phyloP scores from a whole-genome alignment of 2,329 filamentous ascomycete genomes.

The Xylariomycetidae sp. region DNA sequence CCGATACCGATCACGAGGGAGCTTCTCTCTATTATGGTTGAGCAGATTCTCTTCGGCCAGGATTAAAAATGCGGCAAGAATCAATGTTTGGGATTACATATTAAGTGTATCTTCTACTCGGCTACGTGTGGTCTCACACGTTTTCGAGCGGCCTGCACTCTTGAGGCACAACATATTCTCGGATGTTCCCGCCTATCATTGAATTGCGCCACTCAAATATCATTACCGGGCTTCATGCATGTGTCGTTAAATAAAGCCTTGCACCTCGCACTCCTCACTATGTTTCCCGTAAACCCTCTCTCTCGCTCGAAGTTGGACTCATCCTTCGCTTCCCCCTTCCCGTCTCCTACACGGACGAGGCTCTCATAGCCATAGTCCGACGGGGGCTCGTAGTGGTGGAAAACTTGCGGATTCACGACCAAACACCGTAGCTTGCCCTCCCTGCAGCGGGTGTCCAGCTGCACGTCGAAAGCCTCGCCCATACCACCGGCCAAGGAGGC shows the following conservation, averaged over 20 bases:
- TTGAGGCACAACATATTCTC: no score
- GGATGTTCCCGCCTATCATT: no score
- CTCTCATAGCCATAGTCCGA: conserved; percentile 8
- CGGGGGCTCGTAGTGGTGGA: conserved; percentile 30
- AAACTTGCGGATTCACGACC: conserved; percentile 32
- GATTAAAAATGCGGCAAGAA: no score
- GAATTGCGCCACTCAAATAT: no score
- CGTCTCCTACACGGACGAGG: conserved; percentile 6
- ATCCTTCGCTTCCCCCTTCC: not conserved
- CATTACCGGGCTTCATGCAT: not conserved
- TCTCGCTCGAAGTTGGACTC: not conserved
- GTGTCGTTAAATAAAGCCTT: not conserved
- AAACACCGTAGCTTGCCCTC: conserved; percentile 27
- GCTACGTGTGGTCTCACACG: no score
- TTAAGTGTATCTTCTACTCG: no score
- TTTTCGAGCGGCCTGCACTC: no score
- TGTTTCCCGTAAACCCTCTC: not conserved
- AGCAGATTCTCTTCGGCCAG: no score
- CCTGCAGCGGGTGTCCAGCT: conserved; percentile 26
- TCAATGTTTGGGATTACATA: no score
- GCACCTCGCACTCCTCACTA: not conserved
- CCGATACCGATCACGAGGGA: no score
- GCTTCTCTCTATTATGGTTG: no score
- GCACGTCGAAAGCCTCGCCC: conserved; percentile 31
- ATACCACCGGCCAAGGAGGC: conserved; percentile 20